phyloP scores from a whole-genome alignment of 2,329 filamentous ascomycete species.

The Fusarium caatingaense region DNA sequence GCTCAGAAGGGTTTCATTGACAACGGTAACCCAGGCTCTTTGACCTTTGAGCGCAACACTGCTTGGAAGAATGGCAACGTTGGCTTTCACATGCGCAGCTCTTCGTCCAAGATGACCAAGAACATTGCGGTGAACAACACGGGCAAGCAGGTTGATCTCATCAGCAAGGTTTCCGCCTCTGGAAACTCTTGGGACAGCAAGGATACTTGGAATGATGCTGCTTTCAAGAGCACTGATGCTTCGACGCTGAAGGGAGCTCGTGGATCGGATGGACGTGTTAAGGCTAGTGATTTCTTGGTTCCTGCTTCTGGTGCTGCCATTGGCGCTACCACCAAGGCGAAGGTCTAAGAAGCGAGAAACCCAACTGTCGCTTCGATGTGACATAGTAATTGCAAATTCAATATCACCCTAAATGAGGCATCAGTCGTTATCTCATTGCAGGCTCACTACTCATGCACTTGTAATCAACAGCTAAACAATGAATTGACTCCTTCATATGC shows the following conservation, averaged over 20 bases:
- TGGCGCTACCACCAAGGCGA: slow-evolving; percentile 39
- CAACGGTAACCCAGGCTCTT: slow-evolving; percentile 56
- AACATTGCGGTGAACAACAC: slow-evolving; percentile 53
- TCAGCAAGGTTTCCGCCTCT: slow-evolving; percentile 39
- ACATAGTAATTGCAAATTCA: neutral
- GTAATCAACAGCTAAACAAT: neutral
- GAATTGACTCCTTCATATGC: slow-evolving; percentile 6
- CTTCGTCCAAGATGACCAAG: slow-evolving; percentile 49
- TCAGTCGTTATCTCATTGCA: no score
- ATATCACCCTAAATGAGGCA: neutral
- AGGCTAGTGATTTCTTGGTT: slow-evolving; percentile 56
- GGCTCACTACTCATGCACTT: neutral
- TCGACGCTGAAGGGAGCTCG: slow-evolving; percentile 52
- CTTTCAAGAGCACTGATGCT: slow-evolving; percentile 54
- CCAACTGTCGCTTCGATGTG: no score
- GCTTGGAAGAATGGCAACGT: slow-evolving; percentile 58
- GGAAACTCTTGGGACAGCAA: slow-evolving; percentile 58
- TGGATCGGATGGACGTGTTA: slow-evolving; percentile 53
- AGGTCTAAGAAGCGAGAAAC: neutral
- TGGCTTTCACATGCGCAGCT: slow-evolving; percentile 40
- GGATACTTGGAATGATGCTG: slow-evolving; percentile 52
- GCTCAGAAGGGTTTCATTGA: slow-evolving; percentile 59
- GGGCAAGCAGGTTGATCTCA: slow-evolving; percentile 19
- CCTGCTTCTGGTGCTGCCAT: slow-evolving; percentile 48
- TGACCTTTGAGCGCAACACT: slow-evolving; percentile 57